phyloP scores from a whole-genome alignment of 768 basidiomycete genomes.

The Termitomyces sp. region DNA sequence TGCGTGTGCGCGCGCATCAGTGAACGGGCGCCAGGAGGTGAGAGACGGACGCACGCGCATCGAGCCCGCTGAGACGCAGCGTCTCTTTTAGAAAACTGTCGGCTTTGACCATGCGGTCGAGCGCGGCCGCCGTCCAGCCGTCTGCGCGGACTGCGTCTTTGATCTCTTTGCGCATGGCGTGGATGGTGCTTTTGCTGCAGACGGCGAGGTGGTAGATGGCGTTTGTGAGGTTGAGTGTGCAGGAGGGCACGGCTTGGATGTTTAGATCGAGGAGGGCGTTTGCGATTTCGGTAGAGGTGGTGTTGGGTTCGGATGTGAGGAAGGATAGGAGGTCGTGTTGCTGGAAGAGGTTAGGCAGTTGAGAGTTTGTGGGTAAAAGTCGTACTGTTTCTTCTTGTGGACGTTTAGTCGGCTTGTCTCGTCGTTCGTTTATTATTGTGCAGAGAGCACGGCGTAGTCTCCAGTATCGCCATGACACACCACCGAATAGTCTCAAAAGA shows the following conservation, averaged over 20 bases:
- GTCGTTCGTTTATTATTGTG: not conserved
- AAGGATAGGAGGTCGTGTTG: constrained; percentile 4
- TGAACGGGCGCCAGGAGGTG: not conserved
- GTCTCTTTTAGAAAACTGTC: constrained; percentile 52
- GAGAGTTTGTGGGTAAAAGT: not conserved
- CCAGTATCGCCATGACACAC: not conserved
- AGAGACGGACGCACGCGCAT: constrained; percentile 14
- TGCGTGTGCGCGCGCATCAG: not conserved
- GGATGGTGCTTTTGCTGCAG: constrained; percentile 23
- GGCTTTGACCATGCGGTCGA: constrained; percentile 34
- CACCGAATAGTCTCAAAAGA: not conserved
- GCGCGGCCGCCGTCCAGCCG: constrained; percentile 28
- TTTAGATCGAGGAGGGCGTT: constrained; percentile 6
- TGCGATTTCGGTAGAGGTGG: not conserved
- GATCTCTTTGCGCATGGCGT: constrained; percentile 36
- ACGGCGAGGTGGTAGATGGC: constrained; percentile 31
- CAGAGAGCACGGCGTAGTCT: constrained; percentile 1
- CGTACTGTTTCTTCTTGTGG: not conserved
- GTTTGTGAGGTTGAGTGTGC: constrained; percentile 18
- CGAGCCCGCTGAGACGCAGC: constrained; percentile 28
- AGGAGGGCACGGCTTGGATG: constrained; percentile 4
- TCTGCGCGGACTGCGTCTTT: constrained; percentile 20
- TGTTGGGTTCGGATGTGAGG: not conserved
- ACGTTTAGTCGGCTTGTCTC: too few relatives aligned
- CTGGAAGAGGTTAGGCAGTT: not conserved